Percentiles rank a stretch among this genome's conserved stretches.
These are phyloP conservation scores for Bruguiera gymnorhiza DNA, from an alignment of 345 rosid species.

Conservation along the genomic window DNA sequence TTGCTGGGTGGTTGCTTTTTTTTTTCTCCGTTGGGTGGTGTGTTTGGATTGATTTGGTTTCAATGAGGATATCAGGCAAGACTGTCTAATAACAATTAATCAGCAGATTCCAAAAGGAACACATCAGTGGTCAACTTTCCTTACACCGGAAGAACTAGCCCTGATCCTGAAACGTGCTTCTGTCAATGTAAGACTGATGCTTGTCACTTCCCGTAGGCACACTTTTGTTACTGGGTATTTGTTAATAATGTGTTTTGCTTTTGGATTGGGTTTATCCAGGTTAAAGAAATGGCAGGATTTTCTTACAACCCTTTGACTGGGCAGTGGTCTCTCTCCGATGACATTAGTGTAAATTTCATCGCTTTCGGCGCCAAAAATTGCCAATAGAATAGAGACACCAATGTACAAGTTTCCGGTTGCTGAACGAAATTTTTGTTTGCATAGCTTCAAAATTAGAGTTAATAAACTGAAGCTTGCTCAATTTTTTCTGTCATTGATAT, in stretches of 20 bases:
- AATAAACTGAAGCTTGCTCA: too few relatives aligned
- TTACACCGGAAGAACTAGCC: conserved; percentile 72
- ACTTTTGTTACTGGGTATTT: neutral
- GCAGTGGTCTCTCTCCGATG: conserved; percentile 72
- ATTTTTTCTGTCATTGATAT: too few relatives aligned
- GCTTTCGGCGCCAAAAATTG: conserved; percentile 46
- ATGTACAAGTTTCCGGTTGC: neutral
- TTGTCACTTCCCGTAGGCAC: neutral
- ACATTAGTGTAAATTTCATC: conserved; percentile 62
- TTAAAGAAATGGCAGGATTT: conserved; percentile 87
- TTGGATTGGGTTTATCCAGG: conserved; percentile 36
- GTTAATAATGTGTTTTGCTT: conserved; percentile 2
- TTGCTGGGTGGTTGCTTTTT: too few relatives aligned
- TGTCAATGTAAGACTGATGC: conserved; percentile 40
- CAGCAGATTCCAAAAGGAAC: conserved; percentile 91
- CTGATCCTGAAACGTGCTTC: conserved; percentile 57
- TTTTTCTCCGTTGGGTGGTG: too few relatives aligned
- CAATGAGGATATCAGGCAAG: too few relatives aligned
- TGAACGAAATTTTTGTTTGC: neutral
- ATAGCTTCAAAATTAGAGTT: too few relatives aligned
- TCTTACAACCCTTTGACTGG: conserved; percentile 64
- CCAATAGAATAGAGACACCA: neutral
- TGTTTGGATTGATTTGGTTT: too few relatives aligned
- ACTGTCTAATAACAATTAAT: conserved; percentile 2
- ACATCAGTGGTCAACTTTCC: conserved; percentile 82